A percentile compares a stretch with the other conserved stretches of the same genome.
These are phyloP conservation scores for Thecaphora thlaspeos DNA, from an alignment of 1,284 basidiomycete species.

Conservation along the genomic window DNA sequence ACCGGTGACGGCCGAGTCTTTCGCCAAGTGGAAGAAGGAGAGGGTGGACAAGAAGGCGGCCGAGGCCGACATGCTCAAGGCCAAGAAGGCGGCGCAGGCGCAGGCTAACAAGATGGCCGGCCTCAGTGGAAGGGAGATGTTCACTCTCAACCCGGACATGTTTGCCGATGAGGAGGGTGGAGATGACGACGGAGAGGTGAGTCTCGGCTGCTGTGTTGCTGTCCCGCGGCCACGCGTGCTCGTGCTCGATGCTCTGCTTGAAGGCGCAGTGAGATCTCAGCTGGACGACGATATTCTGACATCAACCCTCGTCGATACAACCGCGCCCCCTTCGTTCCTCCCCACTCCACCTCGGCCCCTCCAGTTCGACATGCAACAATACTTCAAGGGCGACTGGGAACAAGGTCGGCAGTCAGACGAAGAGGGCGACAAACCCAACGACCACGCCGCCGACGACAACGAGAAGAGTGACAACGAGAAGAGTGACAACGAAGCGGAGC, in stretches of 20 bases:
- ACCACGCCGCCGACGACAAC: conserved; percentile 20
- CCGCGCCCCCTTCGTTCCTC: not conserved
- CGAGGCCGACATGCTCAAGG: conserved; percentile 85
- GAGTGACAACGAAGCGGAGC: too few species aligned
- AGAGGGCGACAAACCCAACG: conserved; percentile 12
- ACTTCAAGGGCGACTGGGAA: conserved; percentile 49
- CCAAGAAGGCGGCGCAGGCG: conserved; percentile 79
- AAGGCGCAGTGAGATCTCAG: too few species aligned
- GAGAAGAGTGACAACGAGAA: not conserved
- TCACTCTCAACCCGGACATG: conserved; percentile 90
- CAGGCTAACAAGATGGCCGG: conserved; percentile 88
- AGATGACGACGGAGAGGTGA: conserved; percentile 58
- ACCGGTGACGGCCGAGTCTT: conserved; percentile 90
- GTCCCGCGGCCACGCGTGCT: too few species aligned
- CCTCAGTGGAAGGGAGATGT: conserved; percentile 93
- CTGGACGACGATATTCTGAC: not conserved
- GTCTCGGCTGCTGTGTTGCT: too few species aligned
- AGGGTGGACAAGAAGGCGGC: conserved; percentile 64
- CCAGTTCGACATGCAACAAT: conserved; percentile 46
- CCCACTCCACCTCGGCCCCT: not conserved
- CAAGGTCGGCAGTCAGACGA: conserved; percentile 48
- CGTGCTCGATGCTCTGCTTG: too few species aligned
- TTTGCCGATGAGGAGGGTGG: conserved; percentile 71
- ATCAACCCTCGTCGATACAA: too few species aligned
- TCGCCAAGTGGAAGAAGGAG: conserved; percentile 85